A percentile compares a stretch with the other conserved stretches of the same genome.
Evolutionary conservation across 108 stramenopile species (phyloP).

Genomic region (Cyclotella kingstonii): DNA sequence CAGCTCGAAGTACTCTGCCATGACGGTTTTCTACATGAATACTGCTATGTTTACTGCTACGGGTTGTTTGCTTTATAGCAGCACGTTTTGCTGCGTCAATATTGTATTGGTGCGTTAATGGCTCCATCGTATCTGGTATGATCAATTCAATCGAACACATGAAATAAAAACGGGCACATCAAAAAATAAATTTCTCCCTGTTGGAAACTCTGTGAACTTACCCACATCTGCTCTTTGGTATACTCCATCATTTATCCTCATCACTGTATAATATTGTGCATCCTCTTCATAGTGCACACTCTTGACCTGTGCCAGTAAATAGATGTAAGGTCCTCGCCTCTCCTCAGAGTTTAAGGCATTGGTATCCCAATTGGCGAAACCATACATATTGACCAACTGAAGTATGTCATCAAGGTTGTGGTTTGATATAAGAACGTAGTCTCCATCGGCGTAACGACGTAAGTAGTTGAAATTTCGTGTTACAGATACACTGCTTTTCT

Average conservation of each 20-base stretch:
- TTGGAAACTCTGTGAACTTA: conserved; percentile 26
- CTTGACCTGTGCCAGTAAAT: conserved; percentile 58
- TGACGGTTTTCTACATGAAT: neutral
- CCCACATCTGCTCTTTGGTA: conserved; percentile 65
- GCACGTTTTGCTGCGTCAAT: conserved; percentile 29
- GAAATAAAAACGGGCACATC: neutral
- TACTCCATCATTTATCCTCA: conserved; percentile 54
- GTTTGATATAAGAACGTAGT: conserved; percentile 38
- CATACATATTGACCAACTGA: conserved; percentile 51
- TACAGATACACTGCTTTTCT: too few relatives aligned
- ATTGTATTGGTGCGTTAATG: conserved; percentile 22
- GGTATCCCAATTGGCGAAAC: conserved; percentile 50
- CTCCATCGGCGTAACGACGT: conserved; percentile 29
- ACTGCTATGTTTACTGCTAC: neutral
- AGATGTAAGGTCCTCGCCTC: conserved; percentile 60
- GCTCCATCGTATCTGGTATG: conserved; percentile 44
- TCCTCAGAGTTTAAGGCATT: conserved; percentile 52
- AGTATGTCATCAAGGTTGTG: conserved; percentile 5
- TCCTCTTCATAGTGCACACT: conserved; percentile 73
- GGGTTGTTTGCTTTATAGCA: conserved; percentile 2
- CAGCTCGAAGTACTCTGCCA: conserved; percentile 31
- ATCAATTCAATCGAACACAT: neutral
- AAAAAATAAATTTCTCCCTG: neutral
- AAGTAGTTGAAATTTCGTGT: too few relatives aligned
- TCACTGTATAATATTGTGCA: conserved; percentile 69